Evolutionary conservation across 2,329 filamentous ascomycete species (phyloP).

Genomic region (Aspergillus sp.): DNA sequence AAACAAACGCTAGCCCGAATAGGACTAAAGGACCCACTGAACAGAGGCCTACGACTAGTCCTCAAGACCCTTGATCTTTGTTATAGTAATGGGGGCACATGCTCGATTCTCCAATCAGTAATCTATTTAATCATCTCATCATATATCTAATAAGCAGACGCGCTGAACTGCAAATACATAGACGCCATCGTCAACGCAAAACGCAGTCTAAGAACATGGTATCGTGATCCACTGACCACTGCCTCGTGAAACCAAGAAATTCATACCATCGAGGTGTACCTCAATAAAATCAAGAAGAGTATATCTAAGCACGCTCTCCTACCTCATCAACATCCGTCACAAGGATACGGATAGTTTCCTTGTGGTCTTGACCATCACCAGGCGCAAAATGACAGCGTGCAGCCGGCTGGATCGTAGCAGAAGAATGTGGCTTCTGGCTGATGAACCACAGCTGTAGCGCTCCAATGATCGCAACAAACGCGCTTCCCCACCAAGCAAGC

Average conservation of each 20-base stretch:
- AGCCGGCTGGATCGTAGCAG: slow-evolving; percentile 42
- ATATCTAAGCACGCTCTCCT: not conserved
- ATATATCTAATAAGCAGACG: not conserved
- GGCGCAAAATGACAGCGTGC: slow-evolving; percentile 33
- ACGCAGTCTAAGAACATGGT: not conserved
- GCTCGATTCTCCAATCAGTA: not conserved
- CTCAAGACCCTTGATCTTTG: slow-evolving; percentile 1
- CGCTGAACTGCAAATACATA: not conserved
- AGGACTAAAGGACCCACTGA: slow-evolving; percentile 14
- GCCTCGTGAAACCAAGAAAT: not conserved
- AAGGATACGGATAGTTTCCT: slow-evolving; percentile 35
- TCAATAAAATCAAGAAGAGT: not conserved
- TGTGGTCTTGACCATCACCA: slow-evolving; percentile 23
- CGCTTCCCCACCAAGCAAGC: slow-evolving; percentile 67
- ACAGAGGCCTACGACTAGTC: slow-evolving; percentile 22
- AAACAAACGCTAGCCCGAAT: slow-evolving; percentile 38
- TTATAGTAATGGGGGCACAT: not conserved
- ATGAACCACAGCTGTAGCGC: slow-evolving; percentile 62
- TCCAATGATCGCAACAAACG: slow-evolving; percentile 60
- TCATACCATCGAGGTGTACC: not conserved
- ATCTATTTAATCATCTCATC: not conserved
- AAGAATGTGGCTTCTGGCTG: slow-evolving; percentile 52
- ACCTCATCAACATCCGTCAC: slow-evolving; percentile 31
- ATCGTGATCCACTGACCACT: not conserved
- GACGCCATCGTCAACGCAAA: not conserved